These are phyloP conservation scores for Botrytis porri DNA, from an alignment of 2,329 filamentous ascomycete genomes.

Conservation along the genomic window DNA sequence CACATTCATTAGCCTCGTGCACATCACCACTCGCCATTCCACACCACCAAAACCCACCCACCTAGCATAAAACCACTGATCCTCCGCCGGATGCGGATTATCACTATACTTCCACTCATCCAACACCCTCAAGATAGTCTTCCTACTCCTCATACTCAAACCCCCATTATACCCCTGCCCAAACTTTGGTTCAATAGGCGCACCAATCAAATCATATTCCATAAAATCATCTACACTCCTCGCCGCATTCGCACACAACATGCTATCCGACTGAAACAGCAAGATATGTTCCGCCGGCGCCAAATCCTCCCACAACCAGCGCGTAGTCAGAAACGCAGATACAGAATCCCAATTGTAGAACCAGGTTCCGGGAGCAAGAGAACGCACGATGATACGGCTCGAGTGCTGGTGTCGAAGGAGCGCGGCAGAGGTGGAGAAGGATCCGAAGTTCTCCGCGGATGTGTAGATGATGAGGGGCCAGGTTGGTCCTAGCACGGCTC, in stretches of 20 bases:
- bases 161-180: conserved; percentile 41
- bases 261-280: conserved; percentile 40
- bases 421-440: conserved; percentile 39
- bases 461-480: conserved; percentile 48
- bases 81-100: conserved; percentile 32
- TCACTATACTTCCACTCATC: conserved; percentile 32
- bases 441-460: conserved; percentile 29
- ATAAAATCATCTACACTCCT: conserved; percentile 39
- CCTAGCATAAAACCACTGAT: conserved; percentile 37
- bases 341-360: conserved; percentile 40
- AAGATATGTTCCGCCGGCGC: conserved; percentile 38
- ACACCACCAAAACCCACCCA: conserved; percentile 19
- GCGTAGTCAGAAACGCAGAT: conserved; percentile 37
- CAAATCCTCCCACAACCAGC: conserved; percentile 40
- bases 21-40: not conserved
- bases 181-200: conserved; percentile 36
- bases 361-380: conserved; percentile 40
- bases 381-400: conserved; percentile 40
- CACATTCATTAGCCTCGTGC: not conserved
- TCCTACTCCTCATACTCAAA: conserved; percentile 40
- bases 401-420: conserved; percentile 40
- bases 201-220: conserved; percentile 40
- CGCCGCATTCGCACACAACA: conserved; percentile 39
- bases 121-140: conserved; percentile 37
- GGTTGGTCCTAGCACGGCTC: conserved; percentile 42